Percentiles rank a stretch among this genome's conserved stretches.
phyloP scores from a whole-genome alignment of 1,284 basidiomycete species.

The Apiotrichum laibachii region DNA sequence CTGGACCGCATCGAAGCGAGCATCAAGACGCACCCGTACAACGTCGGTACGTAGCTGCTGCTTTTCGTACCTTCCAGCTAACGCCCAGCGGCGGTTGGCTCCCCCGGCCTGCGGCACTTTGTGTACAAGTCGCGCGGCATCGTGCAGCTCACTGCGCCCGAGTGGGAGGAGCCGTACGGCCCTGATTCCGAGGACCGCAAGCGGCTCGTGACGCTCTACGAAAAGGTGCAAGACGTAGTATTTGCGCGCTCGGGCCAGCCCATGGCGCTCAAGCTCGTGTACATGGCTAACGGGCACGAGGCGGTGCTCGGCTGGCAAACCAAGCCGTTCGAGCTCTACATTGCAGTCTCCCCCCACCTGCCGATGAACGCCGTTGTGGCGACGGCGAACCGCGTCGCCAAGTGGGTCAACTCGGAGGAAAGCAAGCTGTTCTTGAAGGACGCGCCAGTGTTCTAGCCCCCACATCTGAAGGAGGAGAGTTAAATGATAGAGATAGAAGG shows the following conservation, averaged over 20 bases:
- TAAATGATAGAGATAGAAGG: background rate
- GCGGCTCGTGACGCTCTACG: conserved; percentile 72
- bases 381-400: conserved; percentile 80
- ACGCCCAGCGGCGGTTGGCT: conserved; percentile 61
- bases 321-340: conserved; percentile 85
- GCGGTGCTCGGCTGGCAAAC: conserved; percentile 80
- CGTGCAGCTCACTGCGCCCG: conserved; percentile 82
- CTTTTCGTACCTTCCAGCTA: background rate
- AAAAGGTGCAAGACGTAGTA: conserved; percentile 75
- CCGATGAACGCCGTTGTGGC: conserved; percentile 81
- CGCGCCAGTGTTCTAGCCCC: conserved; percentile 76
- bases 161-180: conserved; percentile 76
- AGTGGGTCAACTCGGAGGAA: conserved; percentile 89
- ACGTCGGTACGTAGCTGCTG: conserved; percentile 36
- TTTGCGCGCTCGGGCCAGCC: conserved; percentile 76
- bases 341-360: conserved; percentile 74
- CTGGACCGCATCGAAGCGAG: conserved; percentile 50
- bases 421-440: conserved; percentile 74
- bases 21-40: conserved; percentile 40
- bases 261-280: conserved; percentile 73
- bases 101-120: conserved; percentile 89
- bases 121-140: conserved; percentile 84
- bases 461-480: background rate
- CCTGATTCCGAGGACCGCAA: conserved; percentile 50
- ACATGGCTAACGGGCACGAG: conserved; percentile 77